Base-by-base conservation (phyloP, 345 rosid species). In the Euphorbia tirucalli region DNA sequence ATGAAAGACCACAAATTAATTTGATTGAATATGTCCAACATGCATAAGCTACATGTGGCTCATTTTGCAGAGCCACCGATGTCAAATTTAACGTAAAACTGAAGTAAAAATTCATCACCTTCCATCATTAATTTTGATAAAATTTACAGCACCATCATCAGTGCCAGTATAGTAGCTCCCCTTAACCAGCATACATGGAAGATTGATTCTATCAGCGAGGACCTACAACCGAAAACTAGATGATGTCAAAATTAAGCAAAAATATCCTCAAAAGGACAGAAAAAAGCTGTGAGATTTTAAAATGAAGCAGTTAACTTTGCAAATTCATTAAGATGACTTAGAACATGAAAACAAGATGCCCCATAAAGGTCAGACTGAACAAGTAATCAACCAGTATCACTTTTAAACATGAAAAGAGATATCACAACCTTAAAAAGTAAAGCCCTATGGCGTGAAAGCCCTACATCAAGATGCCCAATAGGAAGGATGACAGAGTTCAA, bases 111-210 rank as follows among this genome's bases (percentile, higher is more conserved):
- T 60, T 24, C 27, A 69, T 70, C 80, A 91, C 98, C 98, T 87
- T 86, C 83, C 91, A 65, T 78, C 65, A 76, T 88, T 86, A 64
- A 88, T 82, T 80, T 81, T 87, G 75, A 93, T 86, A 83, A 93
- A 78, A 81, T 91, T 90, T 78, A 93, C 92, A 65, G 97, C 97
- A 59, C 98, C 98, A 74, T 91, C 97, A 81, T 93, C 98, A 9
- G 98, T 91, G 75, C 98, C 98, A 68, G 98, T 91, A 64, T 91
- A 93, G 84, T 85, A 93, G 87, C 97, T 93, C 55, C 96, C 96
- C 79, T 93, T 93, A 68, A 93, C 92, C 86, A 93, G 86, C 91
- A 87, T 86, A 76, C 98, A 91, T 15, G 98, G 97, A 70, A 93
- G 93, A 78, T 83, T 88, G 66, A 93, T 82, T 80, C 72, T 91